Base-by-base conservation (phyloP, 768 basidiomycete species). In the Kwoniella mangroviensis region DNA sequence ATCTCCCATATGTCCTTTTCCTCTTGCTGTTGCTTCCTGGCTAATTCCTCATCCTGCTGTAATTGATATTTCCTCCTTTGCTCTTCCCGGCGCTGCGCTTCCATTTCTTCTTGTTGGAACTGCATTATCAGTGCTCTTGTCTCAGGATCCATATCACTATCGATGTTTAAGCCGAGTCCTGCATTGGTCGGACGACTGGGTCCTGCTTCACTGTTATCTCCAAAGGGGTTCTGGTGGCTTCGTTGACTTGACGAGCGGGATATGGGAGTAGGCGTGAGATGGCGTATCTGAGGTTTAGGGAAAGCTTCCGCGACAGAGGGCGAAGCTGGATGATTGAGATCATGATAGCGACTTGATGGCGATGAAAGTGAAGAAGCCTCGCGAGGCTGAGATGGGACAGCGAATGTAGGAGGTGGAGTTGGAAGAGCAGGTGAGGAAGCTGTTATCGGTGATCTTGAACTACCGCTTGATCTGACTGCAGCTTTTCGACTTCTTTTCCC, bases 1-100 rank as follows among this genome's bases (percentile, higher is more conserved):
- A 71, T 70, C 61, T 81, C 72, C 78, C 82, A 84, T 10, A 79
- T 73, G 21, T 79, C 79, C 67, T 81, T 75, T 63, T 84, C 83
- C 26, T 76, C 70, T 56, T 78, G 78, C 66, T 84, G 83, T 58
- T 82, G 81, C 52, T 72, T 75, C 71, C 80, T 68, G 2, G 83
- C 83, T 13, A 79, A 67, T 43, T 79, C 74, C 52, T 75, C 70
- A 63, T 83, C 83, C 21, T 74, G 77, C 43, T 71, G 67, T 21
- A 80, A 61, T 65, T 82, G 83, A 15, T 67, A 34, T n/a, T 65
- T 67, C 15, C 75, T 54, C n/a, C 72, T 71, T 2, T 40, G 42
- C 34, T 74, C 71, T 58, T 79, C 78, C 11, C 42, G 55, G 17
- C 63, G 49, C 40, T 53, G 56, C 4, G 73, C 68, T 52, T 82